Base-by-base conservation (phyloP, 768 basidiomycete species). In the Mycena vulgaris region DNA sequence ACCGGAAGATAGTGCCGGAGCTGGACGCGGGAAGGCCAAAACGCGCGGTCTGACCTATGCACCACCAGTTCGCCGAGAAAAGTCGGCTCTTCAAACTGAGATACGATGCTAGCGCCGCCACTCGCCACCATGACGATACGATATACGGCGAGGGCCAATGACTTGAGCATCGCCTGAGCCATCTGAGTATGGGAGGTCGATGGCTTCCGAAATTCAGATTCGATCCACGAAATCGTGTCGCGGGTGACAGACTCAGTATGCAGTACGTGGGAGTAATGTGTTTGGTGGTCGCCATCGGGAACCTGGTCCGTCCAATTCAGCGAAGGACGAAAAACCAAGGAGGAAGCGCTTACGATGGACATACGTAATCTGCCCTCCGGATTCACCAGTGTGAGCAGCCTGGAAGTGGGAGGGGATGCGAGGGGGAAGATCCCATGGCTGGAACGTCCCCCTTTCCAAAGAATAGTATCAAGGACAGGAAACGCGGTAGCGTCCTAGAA, bases 41-140 rank as follows among this genome's bases (percentile, higher is more conserved):
- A 65, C 23, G 31, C 13, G 11, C 55, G 31, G 16, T 27, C 53
- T 13, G 45, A 17, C 13, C 57, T 57, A 23, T 35, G 7, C 1
- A 57, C 56, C 31, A 66, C 56, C 16, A 66, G 17, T 16, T 66
- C 64, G 47, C 64, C 64, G 23, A 66, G 33, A 19, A 58, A 23
- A 23, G 23, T 33, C 16, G 31, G 7, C 16, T 23, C 17, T 25
- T 57, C 33, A 14, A 56, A 30, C 8, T 8, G 30, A 45, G 27
- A 30, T 39, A 45, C 30, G 17, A 62, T 51, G n/a, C 35, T 51
- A 28, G 25, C 45, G 14, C 35, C 11, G 10, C 2, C 42, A 35
- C 55, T 57, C 25, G 53, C 30, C 4, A 65, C 55, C 64, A 65
- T 65, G 31, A 65, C 6, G 14, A 48, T 35, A 25, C 55, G 55